These are phyloP conservation scores for Heliamphora pulchella DNA, from an alignment of 179 eudicot genomes.

Conservation along the genomic window DNA sequence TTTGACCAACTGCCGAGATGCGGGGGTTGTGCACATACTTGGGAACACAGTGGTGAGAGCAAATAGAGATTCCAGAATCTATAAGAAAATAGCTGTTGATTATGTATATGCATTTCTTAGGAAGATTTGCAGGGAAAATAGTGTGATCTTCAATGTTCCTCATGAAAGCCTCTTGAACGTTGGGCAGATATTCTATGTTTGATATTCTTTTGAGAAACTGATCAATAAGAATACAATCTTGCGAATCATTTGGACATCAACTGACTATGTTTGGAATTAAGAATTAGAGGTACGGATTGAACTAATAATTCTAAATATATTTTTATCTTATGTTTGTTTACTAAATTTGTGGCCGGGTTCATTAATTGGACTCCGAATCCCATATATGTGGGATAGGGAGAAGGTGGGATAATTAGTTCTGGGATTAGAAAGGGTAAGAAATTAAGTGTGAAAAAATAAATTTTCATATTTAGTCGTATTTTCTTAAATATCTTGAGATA, in stretches of 20 bases:
- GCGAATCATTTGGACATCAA: neutral
- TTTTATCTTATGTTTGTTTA: no score
- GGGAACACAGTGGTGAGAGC: constrained; percentile 91
- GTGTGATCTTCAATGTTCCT: constrained; percentile 90
- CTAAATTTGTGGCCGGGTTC: no score
- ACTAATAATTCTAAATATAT: no score
- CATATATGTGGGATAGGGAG: no score
- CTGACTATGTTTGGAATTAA: neutral
- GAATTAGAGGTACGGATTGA: no score
- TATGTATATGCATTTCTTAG: constrained; percentile 89
- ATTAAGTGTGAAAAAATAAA: no score
- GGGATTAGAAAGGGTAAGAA: no score
- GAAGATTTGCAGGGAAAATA: constrained; percentile 94
- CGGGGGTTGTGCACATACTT: constrained; percentile 91
- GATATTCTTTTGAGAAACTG: constrained; percentile 13
- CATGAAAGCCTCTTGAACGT: constrained; percentile 93
- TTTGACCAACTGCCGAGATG: constrained; percentile 63
- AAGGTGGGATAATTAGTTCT: no score
- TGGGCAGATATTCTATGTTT: constrained; percentile 89
- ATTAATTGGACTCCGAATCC: no score
- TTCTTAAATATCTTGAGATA: no score
- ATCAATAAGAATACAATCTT: neutral
- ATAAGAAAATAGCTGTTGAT: constrained; percentile 73
- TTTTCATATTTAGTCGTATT: no score
- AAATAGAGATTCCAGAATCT: constrained; percentile 55